Base-by-base conservation (phyloP, 2,329 filamentous ascomycete genomes). In the Cadophora gregata region DNA sequence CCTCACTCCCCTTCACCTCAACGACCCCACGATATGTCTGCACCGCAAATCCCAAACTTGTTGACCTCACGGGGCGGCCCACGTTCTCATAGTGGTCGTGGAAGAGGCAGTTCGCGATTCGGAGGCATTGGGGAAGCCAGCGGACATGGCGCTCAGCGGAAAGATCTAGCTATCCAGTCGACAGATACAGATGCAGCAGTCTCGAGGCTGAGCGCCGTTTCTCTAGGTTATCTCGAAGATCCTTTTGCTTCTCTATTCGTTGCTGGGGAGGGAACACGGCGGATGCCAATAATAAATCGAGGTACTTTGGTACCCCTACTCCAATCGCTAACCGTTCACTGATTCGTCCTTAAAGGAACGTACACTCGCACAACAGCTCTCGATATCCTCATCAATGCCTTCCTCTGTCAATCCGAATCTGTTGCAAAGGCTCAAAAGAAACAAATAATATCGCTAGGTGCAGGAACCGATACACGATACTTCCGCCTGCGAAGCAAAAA, bases 101-200 rank as follows among this genome's bases (percentile, higher is more conserved):
- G 82, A 3, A 81, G 81, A 74, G 83, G 80, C 31, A 62, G 73
- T 62, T 81, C 80, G 62, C 73, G 77, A 14, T 74, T 75, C n/a
- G 67, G 42, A 73, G 70, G 72, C 70, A 73, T 73, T 48, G 61
- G 59, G 36, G 62, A 63, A 31, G 51, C 56, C 45, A 36, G 65
- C 47, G 33, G 71, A 25, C 64, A 74, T 25, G 71, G 76, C n/a
- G 71, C 73, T 24, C 71, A 76, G 50, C 77, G 77, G 59, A 88
- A 90, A 72, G 94, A 98, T 79, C 83, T 85, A 67, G 86, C 90
- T 48, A 90, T 99, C 65, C 95, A 97, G 78, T 88, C 89, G 70
- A 99, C 96, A 3, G 96, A 99, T 79, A 89, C 90, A 68, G 96
- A 99, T 81, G 96, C 96, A 29, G 93, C 93, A 67, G 88, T 93